These are phyloP conservation scores for Backusella parvicylindrica DNA, from an alignment of 192 early-diverging fungal species.

Conservation along the genomic window DNA sequence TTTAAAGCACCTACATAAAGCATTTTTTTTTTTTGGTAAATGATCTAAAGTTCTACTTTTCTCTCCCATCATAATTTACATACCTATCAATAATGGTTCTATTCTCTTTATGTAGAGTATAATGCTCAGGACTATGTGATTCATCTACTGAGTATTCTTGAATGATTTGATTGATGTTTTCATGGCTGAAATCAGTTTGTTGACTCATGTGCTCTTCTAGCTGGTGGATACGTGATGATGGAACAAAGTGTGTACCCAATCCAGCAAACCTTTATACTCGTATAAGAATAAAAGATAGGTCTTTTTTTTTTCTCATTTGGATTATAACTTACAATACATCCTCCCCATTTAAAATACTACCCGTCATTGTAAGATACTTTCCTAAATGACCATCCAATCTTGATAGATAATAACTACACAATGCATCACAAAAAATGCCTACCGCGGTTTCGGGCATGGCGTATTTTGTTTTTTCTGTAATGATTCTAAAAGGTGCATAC, in stretches of 20 bases:
- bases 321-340: constrained; percentile 70
- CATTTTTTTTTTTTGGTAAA: not conserved
- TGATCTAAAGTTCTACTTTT: not conserved
- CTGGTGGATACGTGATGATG: constrained; percentile 72
- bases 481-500: constrained; percentile 93
- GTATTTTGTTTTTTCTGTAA: constrained; percentile 92
- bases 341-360: constrained; percentile 67
- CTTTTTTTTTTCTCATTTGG: not conserved
- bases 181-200: constrained; percentile 70
- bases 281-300: too few relatives aligned
- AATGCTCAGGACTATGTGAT: constrained; percentile 29
- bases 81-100: constrained; percentile 59
- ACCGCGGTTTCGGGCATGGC: constrained; percentile 99
- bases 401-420: constrained; percentile 93
- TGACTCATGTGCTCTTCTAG: constrained; percentile 82
- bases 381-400: constrained; percentile 93
- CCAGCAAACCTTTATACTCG: constrained; percentile 65
- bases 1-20: constrained; percentile 71
- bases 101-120: constrained; percentile 39
- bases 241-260: constrained; percentile 95
- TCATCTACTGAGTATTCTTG: constrained; percentile 85
- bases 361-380: constrained; percentile 87
- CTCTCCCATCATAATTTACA: not conserved
- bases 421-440: constrained; percentile 95
- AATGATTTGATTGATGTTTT: constrained; percentile 80